phyloP scores from a whole-genome alignment of 306 rosid species.

The Argentina anserina region DNA sequence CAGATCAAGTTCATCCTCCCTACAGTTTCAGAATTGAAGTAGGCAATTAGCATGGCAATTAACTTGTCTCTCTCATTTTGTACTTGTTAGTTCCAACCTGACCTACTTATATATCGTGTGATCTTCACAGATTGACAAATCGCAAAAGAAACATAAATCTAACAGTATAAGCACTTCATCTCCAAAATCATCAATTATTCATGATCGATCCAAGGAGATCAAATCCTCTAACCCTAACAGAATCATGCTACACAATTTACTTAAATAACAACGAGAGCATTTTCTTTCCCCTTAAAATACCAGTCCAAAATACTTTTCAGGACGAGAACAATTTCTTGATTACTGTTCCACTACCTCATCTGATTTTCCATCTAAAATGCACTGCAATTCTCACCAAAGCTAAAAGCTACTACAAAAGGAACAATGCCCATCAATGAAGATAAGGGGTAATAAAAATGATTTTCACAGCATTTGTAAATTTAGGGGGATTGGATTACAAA shows the following conservation, averaged over 20 bases:
- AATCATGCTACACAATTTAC: neutral
- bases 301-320: neutral
- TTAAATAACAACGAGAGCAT: neutral
- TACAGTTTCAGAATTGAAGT: conserved; percentile 33
- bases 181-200: neutral
- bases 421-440: neutral
- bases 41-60: neutral
- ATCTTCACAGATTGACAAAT: neutral
- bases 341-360: neutral
- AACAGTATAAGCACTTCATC: neutral
- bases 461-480: neutral
- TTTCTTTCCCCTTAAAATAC: neutral
- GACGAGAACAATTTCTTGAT: neutral
- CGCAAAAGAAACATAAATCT: neutral
- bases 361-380: neutral
- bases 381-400: neutral
- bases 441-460: neutral
- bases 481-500: neutral
- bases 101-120: neutral
- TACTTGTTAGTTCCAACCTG: neutral
- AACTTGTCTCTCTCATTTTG: neutral
- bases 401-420: neutral
- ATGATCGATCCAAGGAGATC: neutral
- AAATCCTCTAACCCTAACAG: neutral
- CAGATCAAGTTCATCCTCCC: conserved; percentile 87